These are phyloP conservation scores for Malus fusca DNA, from an alignment of 306 rosid species.

Conservation along the genomic window DNA sequence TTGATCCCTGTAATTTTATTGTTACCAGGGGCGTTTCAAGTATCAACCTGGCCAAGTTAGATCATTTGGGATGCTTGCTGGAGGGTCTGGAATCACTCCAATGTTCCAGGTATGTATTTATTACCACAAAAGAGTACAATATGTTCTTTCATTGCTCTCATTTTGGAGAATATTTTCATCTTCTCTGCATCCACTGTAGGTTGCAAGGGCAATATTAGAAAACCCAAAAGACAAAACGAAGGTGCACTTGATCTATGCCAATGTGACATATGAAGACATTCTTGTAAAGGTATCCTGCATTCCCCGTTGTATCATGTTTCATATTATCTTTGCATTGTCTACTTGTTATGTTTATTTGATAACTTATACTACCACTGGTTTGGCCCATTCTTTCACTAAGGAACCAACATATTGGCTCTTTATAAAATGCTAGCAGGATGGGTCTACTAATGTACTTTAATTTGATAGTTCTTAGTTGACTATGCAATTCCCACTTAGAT, in stretches of 20 bases:
- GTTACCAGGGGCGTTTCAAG: slow-evolving; percentile 86
- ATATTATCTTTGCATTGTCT: not conserved
- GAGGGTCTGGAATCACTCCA: slow-evolving; percentile 99
- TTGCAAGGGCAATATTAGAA: slow-evolving; percentile 89
- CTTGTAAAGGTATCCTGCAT: slow-evolving; percentile 66
- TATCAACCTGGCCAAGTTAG: slow-evolving; percentile 81
- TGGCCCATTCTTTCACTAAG: not conserved
- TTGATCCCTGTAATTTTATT: slow-evolving; percentile 11
- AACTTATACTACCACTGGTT: not conserved
- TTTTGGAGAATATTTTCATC: not conserved
- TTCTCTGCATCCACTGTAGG: slow-evolving; percentile 34
- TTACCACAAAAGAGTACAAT: not conserved
- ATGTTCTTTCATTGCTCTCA: not conserved
- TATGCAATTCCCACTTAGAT: not conserved
- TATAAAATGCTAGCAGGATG: not conserved
- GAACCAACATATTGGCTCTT: not conserved
- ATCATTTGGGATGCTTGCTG: slow-evolving; percentile 99
- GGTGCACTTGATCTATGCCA: slow-evolving; percentile 96
- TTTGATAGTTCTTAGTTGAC: not conserved
- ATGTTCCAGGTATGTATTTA: slow-evolving; percentile 73
- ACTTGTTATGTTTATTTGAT: not conserved
- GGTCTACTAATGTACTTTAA: not conserved
- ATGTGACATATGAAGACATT: slow-evolving; percentile 77
- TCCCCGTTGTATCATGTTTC: not conserved
- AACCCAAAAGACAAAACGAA: slow-evolving; percentile 77